Conservation (phyloP, 2,329 filamentous ascomycete genomes). For the Hypoxylon sp. region DNA sequence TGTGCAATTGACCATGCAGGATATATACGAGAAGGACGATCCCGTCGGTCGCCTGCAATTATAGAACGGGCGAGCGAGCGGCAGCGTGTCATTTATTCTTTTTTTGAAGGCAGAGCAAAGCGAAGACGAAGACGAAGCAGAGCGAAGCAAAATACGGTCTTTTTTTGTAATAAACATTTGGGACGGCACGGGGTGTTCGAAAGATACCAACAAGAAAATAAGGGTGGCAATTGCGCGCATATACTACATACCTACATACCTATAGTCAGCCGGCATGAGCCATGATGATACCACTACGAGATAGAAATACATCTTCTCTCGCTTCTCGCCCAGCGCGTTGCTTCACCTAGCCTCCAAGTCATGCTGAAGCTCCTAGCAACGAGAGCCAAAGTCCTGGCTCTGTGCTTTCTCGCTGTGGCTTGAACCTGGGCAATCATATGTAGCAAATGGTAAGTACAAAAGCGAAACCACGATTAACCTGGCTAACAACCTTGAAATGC, state of each 20-base stretch:
- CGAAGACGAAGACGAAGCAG: not conserved
- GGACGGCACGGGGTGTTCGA: conserved; percentile 26
- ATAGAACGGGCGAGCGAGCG: conserved; percentile 26
- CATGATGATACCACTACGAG: conserved; percentile 44
- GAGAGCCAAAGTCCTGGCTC: not conserved
- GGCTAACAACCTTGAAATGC: not conserved
- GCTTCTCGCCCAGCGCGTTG: not conserved
- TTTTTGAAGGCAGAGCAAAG: conserved; percentile 7
- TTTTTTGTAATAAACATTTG: conserved; percentile 45
- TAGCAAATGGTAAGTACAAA: not conserved
- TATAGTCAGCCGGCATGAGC: conserved; percentile 29
- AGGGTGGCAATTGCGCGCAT: conserved; percentile 34
- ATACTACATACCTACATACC: conserved; percentile 16
- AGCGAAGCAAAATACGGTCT: conserved; percentile 24
- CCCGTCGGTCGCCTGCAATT: conserved; percentile 45
- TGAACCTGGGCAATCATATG: not conserved
- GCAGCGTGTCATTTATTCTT: conserved; percentile 23
- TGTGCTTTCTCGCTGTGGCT: not conserved
- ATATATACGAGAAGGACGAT: conserved; percentile 50
- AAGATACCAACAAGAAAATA: conserved; percentile 40
- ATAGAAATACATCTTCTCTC: conserved; percentile 36
- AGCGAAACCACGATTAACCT: not conserved
- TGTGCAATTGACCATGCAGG: conserved; percentile 48
- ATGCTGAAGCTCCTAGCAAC: not conserved
- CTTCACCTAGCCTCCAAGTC: not conserved